Evolutionary conservation across 768 basidiomycete genomes (phyloP), one percentile per base, ranked within the genome.

Genomic region (Leccinum aurantiacum): DNA sequence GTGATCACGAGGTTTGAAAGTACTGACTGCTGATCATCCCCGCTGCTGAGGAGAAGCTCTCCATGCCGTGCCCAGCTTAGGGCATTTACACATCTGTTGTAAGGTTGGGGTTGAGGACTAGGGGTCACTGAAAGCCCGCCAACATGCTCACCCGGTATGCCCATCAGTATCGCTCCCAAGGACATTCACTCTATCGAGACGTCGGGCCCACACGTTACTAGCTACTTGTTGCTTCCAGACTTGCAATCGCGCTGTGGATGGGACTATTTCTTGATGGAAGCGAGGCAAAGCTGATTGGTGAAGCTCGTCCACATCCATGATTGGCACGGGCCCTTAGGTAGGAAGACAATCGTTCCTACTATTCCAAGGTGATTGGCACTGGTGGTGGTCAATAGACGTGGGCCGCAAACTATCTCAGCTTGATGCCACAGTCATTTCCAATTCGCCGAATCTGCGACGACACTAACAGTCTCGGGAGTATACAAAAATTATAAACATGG

Each of bases 11-110:
- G 54, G 22, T n/a, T n/a, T 14, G 24, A 19, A 47, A 25, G 24
- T 19, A 74, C 80, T 50, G 57, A 83, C 84, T 87, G 88, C 47
- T 80, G 84, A 68, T 92, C 90, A 67, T 92, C 91, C 22, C 90
- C 88, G 22, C 84, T 87, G 64, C 82, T 88, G 19, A 93, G 70
- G 44, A 92, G 76, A 15, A 89, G 62, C 58, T 85, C 80, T 2
- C 89, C 90, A 57, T 83, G 79, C 52, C 76, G 76, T 2, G 87
- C 83, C 90, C 90, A 92, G 61, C 84, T 86, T 37, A 91, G 65
- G 33, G 90, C 87, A 67, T 92, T 93, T 31, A 90, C 88, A 64
- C 90, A 91, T 56, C 89, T 90, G 52, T 61, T 22, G 7, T n/a
- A n/a, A n/a, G 19, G 24, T 27, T 27, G 52, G 24, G 11, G 33